Base-by-base conservation (phyloP, 192 early-diverging fungal genomes). In the Powellomyces hirtus region DNA sequence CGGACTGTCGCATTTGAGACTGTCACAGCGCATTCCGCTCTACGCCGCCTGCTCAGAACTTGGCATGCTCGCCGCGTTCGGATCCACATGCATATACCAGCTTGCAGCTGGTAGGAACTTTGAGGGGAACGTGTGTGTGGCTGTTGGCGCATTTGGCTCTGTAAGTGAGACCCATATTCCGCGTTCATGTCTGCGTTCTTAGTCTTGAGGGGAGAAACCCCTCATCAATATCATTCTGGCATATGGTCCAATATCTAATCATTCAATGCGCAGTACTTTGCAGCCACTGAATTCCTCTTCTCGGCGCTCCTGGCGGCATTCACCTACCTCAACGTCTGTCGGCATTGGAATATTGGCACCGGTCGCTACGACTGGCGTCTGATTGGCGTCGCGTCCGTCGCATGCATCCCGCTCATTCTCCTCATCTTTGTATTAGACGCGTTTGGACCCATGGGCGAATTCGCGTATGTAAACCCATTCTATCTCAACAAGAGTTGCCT, bases 1-100 rank as follows among this genome's bases (percentile, higher is more conserved):
- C 38, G 60, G 30, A 30, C 24, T 1, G 37, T 22, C 8, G 11
- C 16, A 42, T 22, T 13, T 62, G 36, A 29, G 36, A 6, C 38
- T 62, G 7, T 62, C 60, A n/a, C 60, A 62, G 60, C 7, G 60
- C 18, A 62, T 62, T n/a, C 60, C 60, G 5, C 26, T 62, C 18
- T 62, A 62, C 40, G 37, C 37, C 37, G 30, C n/a, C 1, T 26
- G 4, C 20, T 34, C 33, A 16, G 60, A 62, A 24, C 26, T 42
- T 36, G 24, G 30, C n/a, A 62, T 62, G 36, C 7, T 62, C 36
- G n/a, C 1, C 1, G 20, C n/a, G n/a, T 62, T 62, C 26, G 36
- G 33, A 16, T 4, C 22, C 22, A 37, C 37, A 18, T 11, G 33
- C 16, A 10, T 40, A 10, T 42, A 62, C 26, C 38, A 36, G 20